Conservation (phyloP, 2,329 filamentous ascomycete species). For the Penicillium frequentans region DNA sequence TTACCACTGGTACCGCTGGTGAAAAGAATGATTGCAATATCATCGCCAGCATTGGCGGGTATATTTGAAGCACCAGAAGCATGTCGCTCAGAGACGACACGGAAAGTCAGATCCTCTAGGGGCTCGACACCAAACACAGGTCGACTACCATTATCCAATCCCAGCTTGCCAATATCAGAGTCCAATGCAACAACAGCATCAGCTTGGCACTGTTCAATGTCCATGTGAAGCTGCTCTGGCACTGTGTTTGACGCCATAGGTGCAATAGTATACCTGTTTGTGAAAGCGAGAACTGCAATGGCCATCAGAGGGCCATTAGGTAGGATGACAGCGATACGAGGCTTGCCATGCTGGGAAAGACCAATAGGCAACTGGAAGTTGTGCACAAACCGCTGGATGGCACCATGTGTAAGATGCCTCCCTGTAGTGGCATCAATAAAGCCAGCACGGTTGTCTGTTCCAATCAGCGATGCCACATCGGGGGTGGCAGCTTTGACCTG, state of each 20-base stretch:
- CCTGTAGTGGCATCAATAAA: constrained; percentile 16
- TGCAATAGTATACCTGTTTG: constrained; percentile 53
- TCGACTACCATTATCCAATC: constrained; percentile 9
- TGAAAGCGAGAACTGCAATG: constrained; percentile 50
- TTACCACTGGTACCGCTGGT: constrained; percentile 60
- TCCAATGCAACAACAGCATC: constrained; percentile 49
- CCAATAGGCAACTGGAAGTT: constrained; percentile 20
- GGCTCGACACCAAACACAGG: constrained; percentile 25
- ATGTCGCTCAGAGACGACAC: constrained; percentile 7
- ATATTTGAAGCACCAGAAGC: constrained; percentile 17
- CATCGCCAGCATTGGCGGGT: constrained; percentile 45
- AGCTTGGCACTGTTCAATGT: constrained; percentile 51
- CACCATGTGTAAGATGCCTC: constrained; percentile 15
- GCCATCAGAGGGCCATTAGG: constrained; percentile 58
- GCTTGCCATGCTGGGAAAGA: constrained; percentile 31
- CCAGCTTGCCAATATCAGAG: constrained; percentile 22
- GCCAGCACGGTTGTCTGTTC: constrained; percentile 13
- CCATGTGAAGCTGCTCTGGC: constrained; percentile 52
- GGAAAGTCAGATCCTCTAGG: constrained; percentile 39
- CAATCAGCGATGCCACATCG: constrained; percentile 8
- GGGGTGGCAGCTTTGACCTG: constrained; percentile 15
- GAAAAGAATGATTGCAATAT: constrained; percentile 55
- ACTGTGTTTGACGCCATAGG: constrained; percentile 54
- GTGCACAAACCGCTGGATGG: constrained; percentile 19
- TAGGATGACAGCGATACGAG: constrained; percentile 52